Conservation (phyloP, 352 stramenopile species). For the Phytophthora pluvialis region DNA sequence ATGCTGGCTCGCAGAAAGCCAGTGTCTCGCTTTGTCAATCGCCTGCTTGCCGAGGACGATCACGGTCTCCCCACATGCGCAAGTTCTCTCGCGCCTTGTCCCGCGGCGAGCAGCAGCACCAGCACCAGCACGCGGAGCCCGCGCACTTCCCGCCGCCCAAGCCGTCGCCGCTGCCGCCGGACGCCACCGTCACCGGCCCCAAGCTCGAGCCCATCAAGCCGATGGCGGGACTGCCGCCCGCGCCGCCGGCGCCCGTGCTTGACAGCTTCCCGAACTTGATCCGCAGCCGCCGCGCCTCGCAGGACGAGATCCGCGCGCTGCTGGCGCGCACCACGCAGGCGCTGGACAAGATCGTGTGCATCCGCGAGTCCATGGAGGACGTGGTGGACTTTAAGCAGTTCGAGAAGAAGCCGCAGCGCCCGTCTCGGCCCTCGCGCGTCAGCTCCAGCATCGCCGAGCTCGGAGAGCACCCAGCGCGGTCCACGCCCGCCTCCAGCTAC, state of each 20-base stretch:
- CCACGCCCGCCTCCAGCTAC: conserved; percentile 56
- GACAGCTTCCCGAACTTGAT: conserved; percentile 32
- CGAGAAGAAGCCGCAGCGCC: conserved; percentile 46
- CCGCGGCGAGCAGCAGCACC: conserved; percentile 19
- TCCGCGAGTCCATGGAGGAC: conserved; percentile 84
- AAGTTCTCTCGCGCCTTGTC: conserved; percentile 38
- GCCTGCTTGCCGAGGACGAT: conserved; percentile 10
- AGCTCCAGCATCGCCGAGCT: conserved; percentile 47
- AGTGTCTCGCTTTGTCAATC: conserved; percentile 21
- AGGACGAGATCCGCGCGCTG: conserved; percentile 80
- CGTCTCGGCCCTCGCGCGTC: conserved; percentile 34
- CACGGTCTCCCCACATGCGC: conserved; percentile 25
- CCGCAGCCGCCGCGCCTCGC: conserved; percentile 50
- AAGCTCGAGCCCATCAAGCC: conserved; percentile 44
- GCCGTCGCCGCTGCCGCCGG: conserved; percentile 8
- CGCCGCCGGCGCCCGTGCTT: conserved; percentile 4
- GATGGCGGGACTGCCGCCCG: conserved; percentile 29
- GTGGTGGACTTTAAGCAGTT: conserved; percentile 87
- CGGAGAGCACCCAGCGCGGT: conserved; percentile 22
- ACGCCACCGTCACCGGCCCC: conserved; percentile 19
- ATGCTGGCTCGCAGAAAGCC: conserved; percentile 33
- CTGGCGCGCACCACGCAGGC: conserved; percentile 69
- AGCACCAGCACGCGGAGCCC: conserved; percentile 8
- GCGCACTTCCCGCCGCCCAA: conserved; percentile 12
- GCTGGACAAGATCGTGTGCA: conserved; percentile 85